A percentile compares a stretch with the other conserved stretches of the same genome.
Conservation (phyloP, 257 asterid genomes). For the Schizonepeta tenuifolia region DNA sequence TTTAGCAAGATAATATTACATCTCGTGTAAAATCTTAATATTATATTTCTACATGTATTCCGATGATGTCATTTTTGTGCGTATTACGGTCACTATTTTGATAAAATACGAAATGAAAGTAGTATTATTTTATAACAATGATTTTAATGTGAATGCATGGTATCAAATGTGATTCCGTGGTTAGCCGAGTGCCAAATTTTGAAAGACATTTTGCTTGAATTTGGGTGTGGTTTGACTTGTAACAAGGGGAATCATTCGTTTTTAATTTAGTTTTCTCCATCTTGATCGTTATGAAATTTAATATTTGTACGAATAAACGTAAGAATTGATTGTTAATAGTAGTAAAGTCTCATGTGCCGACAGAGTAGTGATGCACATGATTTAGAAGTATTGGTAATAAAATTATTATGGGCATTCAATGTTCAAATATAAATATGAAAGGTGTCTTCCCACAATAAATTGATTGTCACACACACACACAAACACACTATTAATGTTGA, state of each 20-base stretch:
- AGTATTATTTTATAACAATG: not conserved
- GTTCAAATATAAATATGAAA: conserved; percentile 8
- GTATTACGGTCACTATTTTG: not conserved
- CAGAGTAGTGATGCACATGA: conserved; percentile 45
- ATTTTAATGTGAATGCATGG: conserved; percentile 29
- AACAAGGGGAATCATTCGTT: conserved; percentile 30
- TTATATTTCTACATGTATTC: not conserved
- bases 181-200: conserved; percentile 32
- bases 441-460: conserved; percentile 20
- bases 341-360: conserved; percentile 40
- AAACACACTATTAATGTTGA: not conserved
- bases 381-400: conserved; percentile 25
- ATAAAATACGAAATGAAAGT: not conserved
- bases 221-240: conserved; percentile 42
- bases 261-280: not conserved
- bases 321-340: conserved; percentile 26
- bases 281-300: not conserved
- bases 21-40: too few relatives aligned
- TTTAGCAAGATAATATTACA: not conserved
- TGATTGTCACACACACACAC: not conserved
- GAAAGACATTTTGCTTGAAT: conserved; percentile 31
- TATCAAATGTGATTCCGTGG: conserved; percentile 27
- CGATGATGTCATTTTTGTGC: not conserved
- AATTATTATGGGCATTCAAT: conserved; percentile 31
- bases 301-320: conserved; percentile 16